These are phyloP conservation scores for Quercus engelmannii DNA, from an alignment of 306 rosid genomes.

Conservation along the genomic window DNA sequence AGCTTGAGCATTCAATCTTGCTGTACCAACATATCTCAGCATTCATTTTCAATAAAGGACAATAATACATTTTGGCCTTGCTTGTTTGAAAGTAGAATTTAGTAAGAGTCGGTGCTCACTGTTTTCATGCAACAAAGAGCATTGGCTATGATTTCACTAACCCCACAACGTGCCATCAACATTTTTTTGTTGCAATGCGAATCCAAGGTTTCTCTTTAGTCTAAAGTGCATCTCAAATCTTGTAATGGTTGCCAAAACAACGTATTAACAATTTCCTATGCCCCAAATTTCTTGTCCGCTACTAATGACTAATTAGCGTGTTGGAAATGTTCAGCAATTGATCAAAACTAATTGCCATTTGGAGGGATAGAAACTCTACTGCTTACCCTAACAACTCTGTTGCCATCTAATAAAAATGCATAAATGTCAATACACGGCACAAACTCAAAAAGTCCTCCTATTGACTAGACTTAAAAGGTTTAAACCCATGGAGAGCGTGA, in stretches of 20 bases:
- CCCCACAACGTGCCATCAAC: neutral
- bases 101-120: neutral
- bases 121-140: neutral
- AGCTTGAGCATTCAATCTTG: constrained; percentile 22
- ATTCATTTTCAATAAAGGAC: constrained; percentile 33
- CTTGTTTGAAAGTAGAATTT: constrained; percentile 19
- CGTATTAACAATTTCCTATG: neutral
- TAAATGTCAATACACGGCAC: neutral
- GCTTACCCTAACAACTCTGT: neutral
- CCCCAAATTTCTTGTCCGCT: too few species aligned
- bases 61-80: constrained; percentile 28
- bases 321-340: too few species aligned
- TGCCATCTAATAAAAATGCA: neutral
- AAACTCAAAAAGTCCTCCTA: neutral
- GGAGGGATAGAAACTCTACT: too few species aligned
- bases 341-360: too few species aligned
- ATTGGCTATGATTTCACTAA: neutral
- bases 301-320: too few species aligned
- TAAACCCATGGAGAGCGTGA: neutral
- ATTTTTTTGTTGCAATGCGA: neutral
- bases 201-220: neutral
- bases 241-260: neutral
- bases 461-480: neutral
- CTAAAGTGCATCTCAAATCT: neutral
- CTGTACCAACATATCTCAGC: constrained; percentile 24